Conservation (phyloP, 2,329 filamentous ascomycete species). For the Xylaria sp. region DNA sequence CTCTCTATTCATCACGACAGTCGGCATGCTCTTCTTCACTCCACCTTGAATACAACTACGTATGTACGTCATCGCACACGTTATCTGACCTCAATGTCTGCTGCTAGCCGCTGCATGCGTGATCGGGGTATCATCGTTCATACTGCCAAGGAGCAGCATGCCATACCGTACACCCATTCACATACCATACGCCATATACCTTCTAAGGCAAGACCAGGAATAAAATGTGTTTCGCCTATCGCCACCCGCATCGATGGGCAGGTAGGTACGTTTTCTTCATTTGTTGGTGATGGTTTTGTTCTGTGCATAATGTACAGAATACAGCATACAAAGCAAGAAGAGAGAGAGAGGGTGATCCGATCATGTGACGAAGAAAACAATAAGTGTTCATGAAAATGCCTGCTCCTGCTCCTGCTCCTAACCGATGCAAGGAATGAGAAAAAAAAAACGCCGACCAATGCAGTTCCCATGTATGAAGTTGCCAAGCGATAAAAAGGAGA, state of each 20-base stretch:
- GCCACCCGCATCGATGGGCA: background rate
- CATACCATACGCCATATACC: too few relatives aligned
- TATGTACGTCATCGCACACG: too few relatives aligned
- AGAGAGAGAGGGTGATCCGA: too few relatives aligned
- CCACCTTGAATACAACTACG: background rate
- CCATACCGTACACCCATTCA: too few relatives aligned
- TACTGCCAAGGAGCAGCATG: background rate
- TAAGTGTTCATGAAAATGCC: too few relatives aligned
- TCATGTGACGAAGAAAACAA: too few relatives aligned
- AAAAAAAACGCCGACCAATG: conserved; percentile 8
- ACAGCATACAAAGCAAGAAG: background rate
- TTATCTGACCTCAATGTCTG: too few relatives aligned
- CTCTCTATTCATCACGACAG: too few relatives aligned
- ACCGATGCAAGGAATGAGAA: background rate
- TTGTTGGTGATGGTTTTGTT: too few relatives aligned
- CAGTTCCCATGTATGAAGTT: background rate
- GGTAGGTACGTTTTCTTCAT: too few relatives aligned
- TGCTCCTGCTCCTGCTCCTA: background rate
- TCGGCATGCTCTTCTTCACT: background rate
- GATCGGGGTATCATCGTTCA: conserved; percentile 15
- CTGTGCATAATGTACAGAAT: background rate
- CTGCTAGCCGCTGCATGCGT: background rate
- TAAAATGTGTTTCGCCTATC: background rate
- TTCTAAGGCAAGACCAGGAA: too few relatives aligned
- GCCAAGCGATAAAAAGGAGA: background rate